These are phyloP conservation scores for Histomonas meleagridis DNA, from an alignment of 208 protist genomes.

Conservation along the genomic window DNA sequence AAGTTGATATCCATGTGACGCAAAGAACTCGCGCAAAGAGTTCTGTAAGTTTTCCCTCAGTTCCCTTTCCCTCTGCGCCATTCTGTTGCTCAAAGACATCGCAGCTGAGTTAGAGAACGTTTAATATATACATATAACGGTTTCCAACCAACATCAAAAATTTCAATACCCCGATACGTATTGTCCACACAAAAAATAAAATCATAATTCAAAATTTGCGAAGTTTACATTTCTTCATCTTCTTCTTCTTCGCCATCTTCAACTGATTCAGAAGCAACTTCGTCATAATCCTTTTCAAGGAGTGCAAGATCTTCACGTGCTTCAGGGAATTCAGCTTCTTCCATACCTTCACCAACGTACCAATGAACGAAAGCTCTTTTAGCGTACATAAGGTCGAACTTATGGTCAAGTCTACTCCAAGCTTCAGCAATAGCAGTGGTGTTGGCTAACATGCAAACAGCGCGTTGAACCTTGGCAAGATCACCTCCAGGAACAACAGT, in stretches of 20 bases:
- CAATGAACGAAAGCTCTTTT: constrained; percentile 65
- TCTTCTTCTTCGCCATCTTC: constrained; percentile 48
- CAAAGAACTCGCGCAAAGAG: too few species aligned
- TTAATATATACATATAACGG: too few species aligned
- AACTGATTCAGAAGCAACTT: constrained; percentile 54
- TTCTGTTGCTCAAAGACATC: too few species aligned
- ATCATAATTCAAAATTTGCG: not conserved
- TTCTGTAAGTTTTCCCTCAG: too few species aligned
- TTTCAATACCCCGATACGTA: too few species aligned
- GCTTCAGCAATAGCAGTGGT: constrained; percentile 6
- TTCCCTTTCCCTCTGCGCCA: too few species aligned
- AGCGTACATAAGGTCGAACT: constrained; percentile 65
- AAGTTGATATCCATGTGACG: too few species aligned
- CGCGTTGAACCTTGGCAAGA: constrained; percentile 57
- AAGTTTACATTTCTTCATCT: constrained; percentile 45
- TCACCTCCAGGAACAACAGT: constrained; percentile 59
- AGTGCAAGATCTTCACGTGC: constrained; percentile 60
- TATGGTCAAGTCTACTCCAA: constrained; percentile 43
- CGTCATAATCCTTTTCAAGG: constrained; percentile 60
- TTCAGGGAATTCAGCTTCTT: constrained; percentile 63
- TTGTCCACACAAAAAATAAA: too few species aligned
- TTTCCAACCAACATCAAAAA: too few species aligned
- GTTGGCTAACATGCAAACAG: constrained; percentile 57
- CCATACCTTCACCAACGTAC: constrained; percentile 66
- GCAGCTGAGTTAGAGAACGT: too few species aligned